Evolutionary conservation across 1,284 basidiomycete genomes (phyloP).

Genomic region (Marasmius sp.): DNA sequence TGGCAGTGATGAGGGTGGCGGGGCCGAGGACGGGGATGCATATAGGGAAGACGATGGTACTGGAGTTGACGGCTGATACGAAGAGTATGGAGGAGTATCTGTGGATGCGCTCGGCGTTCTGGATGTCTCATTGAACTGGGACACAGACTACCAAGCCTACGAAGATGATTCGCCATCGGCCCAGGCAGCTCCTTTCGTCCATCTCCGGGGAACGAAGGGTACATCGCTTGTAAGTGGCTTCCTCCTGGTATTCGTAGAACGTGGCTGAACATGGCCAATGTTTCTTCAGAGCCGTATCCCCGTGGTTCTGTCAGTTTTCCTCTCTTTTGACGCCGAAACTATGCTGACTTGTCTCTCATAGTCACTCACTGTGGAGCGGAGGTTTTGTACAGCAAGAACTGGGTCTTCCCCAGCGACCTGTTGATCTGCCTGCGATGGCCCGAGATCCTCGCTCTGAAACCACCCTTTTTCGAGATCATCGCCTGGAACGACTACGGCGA

Average conservation of each 20-base stretch:
- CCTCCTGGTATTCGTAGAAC: background rate
- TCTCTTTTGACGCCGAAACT: background rate
- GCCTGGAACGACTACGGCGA: slow-evolving; percentile 30
- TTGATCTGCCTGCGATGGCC: slow-evolving; percentile 31
- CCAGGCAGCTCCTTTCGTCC: too few species aligned
- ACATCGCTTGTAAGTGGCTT: slow-evolving; percentile 32
- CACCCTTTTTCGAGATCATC: slow-evolving; percentile 40
- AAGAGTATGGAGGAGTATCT: too few species aligned
- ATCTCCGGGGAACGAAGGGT: slow-evolving; percentile 17
- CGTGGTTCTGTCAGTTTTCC: slow-evolving; percentile 35
- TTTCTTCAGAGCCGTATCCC: slow-evolving; percentile 33
- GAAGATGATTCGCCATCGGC: too few species aligned
- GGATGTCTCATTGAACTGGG: too few species aligned
- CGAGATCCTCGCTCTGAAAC: slow-evolving; percentile 29
- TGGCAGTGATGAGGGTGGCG: background rate
- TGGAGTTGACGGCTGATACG: too few species aligned
- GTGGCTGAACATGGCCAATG: slow-evolving; percentile 16
- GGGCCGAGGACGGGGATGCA: background rate
- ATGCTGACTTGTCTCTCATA: slow-evolving; percentile 9
- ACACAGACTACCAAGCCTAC: too few species aligned
- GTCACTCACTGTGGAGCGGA: slow-evolving; percentile 35
- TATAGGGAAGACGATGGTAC: too few species aligned
- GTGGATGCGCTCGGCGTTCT: too few species aligned
- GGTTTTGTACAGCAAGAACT: slow-evolving; percentile 27
- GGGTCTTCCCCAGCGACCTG: slow-evolving; percentile 33